Percentiles rank a stretch among this genome's conserved stretches.
Conservation (phyloP, 192 early-diverging fungal species). For the Backusella morwellensis region DNA sequence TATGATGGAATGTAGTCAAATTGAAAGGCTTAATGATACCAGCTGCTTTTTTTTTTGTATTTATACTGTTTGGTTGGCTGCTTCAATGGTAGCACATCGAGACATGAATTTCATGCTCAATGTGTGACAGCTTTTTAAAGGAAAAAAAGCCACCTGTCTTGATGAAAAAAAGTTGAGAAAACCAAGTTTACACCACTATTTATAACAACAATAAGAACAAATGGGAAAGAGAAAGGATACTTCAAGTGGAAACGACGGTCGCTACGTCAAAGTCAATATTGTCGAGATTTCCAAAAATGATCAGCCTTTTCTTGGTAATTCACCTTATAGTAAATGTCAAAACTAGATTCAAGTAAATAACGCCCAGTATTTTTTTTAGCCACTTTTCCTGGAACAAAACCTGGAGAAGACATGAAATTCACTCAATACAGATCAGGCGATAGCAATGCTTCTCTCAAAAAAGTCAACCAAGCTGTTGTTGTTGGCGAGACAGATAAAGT, state of each 20-base stretch:
- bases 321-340: not conserved
- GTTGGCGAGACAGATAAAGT: conserved; percentile 73
- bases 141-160: conserved; percentile 11
- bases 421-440: conserved; percentile 36
- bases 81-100: too few species aligned
- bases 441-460: conserved; percentile 28
- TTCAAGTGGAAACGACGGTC: not conserved
- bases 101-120: not conserved
- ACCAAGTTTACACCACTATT: not conserved
- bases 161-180: not conserved
- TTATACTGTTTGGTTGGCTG: too few species aligned
- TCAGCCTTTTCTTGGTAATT: conserved; percentile 6
- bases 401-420: conserved; percentile 39
- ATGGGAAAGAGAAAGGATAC: conserved; percentile 12
- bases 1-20: too few species aligned
- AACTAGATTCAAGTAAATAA: not conserved
- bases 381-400: conserved; percentile 48
- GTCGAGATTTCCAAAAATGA: not conserved
- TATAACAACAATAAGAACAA: not conserved
- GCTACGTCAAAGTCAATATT: conserved; percentile 3
- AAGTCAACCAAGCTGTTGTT: conserved; percentile 39
- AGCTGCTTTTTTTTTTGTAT: too few species aligned
- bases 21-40: too few species aligned
- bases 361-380: conserved; percentile 22
- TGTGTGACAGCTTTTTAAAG: not conserved